phyloP scores from a whole-genome alignment of 2,329 filamentous ascomycete genomes.

The Conoideocrella luteorostrata region DNA sequence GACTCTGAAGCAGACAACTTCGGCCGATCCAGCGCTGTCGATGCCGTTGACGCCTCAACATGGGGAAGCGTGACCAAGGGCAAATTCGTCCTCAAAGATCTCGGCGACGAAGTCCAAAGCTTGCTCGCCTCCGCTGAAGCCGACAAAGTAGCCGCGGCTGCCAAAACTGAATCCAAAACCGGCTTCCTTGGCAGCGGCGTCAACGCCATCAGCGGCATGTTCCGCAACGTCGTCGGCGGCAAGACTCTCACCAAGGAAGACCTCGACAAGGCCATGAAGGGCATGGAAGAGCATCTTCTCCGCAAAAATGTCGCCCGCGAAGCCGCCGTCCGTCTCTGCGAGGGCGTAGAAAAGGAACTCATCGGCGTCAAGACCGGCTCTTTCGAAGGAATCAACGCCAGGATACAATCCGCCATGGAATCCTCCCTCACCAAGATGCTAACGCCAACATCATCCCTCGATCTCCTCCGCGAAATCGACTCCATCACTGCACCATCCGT shows the following conservation, averaged over 20 bases:
- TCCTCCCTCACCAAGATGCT: slow-evolving; percentile 90
- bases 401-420: slow-evolving; percentile 82
- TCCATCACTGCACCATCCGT: slow-evolving; percentile 62
- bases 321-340: slow-evolving; percentile 83
- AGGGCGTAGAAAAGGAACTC: slow-evolving; percentile 85
- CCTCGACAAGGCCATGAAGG: slow-evolving; percentile 85
- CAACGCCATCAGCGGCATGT: slow-evolving; percentile 78
- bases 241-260: slow-evolving; percentile 87
- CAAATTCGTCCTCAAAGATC: slow-evolving; percentile 87
- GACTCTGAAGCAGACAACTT: slow-evolving; percentile 46
- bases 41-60: slow-evolving; percentile 68
- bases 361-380: slow-evolving; percentile 84
- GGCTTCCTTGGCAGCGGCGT: slow-evolving; percentile 75
- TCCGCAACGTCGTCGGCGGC: slow-evolving; percentile 91
- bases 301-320: slow-evolving; percentile 96
- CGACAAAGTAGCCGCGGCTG: slow-evolving; percentile 42
- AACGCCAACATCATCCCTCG: slow-evolving; percentile 88
- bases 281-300: slow-evolving; percentile 91
- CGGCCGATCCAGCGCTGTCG: slow-evolving; percentile 54
- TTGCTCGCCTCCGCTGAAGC: slow-evolving; percentile 78
- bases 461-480: slow-evolving; percentile 89
- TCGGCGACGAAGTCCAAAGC: slow-evolving; percentile 87
- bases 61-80: slow-evolving; percentile 87
- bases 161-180: slow-evolving; percentile 43
- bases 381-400: slow-evolving; percentile 83